Evolutionary conservation across 768 basidiomycete species (phyloP), one percentile per base, ranked within the genome.

Genomic region (Rhodocollybia butyracea): DNA sequence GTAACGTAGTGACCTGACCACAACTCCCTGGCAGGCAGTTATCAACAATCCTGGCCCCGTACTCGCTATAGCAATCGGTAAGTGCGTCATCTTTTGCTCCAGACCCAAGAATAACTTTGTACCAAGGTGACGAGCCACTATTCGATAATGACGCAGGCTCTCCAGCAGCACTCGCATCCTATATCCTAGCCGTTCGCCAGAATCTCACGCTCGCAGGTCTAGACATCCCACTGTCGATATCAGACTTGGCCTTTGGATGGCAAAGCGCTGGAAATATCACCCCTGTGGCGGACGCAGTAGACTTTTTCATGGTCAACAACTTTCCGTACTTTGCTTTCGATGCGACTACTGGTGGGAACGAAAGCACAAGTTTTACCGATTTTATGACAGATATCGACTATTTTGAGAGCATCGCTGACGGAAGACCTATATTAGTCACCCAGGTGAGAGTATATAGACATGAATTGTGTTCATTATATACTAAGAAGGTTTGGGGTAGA

Each of bases 251-350:
- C 29, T 59, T 21, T 51, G 58, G 58, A 43, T 59, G 58, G 58
- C 58, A 59, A 39, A 53, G 40, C 24, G 46, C 58, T 36, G 58
- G 58, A 42, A 59, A 56, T 51, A 59, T 59, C 24, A 59, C 58
- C 32, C 38, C 48, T 22, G 15, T 59, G 21, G 42, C 58, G 30
- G 36, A 51, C 22, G 26, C 54, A 31, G 54, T 59, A 32, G 58
- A 59, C 45, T 56, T 59, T 32, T 59, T 59, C 55, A 59, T 59
- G 58, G 56, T 59, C 55, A 59, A 59, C 31, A 55, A 59, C 39
- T 59, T 59, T 32, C 58, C 58, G 43, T 59, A 59, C 32, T 59
- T 59, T 50, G 58, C 58, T 43, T 52, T 52, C 24, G 56, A 59
- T 46, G 58, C 58, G 24, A 50, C 55, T 45, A 52, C 54, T 13